These are phyloP conservation scores for Phytophthora kernoviae DNA, from an alignment of 352 stramenopile genomes.

Conservation along the genomic window DNA sequence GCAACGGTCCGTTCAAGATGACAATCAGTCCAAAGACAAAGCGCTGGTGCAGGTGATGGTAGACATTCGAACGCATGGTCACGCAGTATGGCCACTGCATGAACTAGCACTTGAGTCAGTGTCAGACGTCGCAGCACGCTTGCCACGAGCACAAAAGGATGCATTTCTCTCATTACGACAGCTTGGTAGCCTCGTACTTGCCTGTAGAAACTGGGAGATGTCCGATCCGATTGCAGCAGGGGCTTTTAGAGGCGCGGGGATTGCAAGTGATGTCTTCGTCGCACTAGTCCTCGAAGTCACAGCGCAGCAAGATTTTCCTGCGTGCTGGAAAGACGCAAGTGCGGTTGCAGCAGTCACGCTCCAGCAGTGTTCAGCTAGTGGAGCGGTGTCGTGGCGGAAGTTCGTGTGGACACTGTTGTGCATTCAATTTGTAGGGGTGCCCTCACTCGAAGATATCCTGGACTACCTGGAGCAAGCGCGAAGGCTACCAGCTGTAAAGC, in stretches of 20 bases:
- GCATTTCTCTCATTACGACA: constrained; percentile 35
- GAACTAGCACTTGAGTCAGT: constrained; percentile 2
- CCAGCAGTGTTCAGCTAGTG: constrained; percentile 16
- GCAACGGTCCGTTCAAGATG: constrained; percentile 27
- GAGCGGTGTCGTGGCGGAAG: constrained; percentile 37
- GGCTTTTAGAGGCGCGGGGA: constrained; percentile 3
- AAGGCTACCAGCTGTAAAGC: constrained; percentile 8
- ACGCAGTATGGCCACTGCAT: constrained; percentile 27
- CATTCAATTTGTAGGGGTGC: constrained; percentile 37
- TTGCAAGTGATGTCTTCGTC: constrained; percentile 43
- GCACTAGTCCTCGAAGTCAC: constrained; percentile 40
- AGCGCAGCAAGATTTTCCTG: constrained; percentile 35
- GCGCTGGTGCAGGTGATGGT: constrained; percentile 31
- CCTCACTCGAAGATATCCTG: constrained; percentile 33
- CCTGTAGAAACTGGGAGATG: constrained; percentile 20
- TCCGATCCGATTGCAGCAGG: constrained; percentile 13
- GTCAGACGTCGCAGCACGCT: constrained; percentile 8
- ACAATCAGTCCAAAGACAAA: constrained; percentile 41
- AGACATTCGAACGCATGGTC: constrained; percentile 13
- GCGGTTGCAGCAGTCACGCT: constrained; percentile 42
- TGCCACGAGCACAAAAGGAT: constrained; percentile 18
- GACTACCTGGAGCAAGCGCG: constrained; percentile 17
- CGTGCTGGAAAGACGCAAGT: constrained; percentile 37
- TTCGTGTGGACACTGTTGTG: constrained; percentile 50
- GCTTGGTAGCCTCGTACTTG: constrained; percentile 17